Conservation (phyloP, 2,329 filamentous ascomycete species). For the Fusarium proliferatum region DNA sequence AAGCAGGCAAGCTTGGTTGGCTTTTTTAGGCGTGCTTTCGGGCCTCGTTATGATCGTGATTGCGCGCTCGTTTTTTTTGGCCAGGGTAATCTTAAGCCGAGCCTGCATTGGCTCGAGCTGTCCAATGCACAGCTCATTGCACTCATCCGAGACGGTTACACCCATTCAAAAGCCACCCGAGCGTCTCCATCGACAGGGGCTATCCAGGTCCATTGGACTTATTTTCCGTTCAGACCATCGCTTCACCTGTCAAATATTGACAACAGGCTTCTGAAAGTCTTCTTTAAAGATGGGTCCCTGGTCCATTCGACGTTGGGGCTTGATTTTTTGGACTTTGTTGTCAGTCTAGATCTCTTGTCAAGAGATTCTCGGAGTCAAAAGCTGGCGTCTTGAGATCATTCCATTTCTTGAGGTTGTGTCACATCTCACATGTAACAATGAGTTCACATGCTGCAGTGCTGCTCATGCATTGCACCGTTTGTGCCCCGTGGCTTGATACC, state of each 20-base stretch:
- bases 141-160: slow-evolving; percentile 16
- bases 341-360: neutral
- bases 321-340: neutral
- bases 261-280: slow-evolving; percentile 6
- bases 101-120: slow-evolving; percentile 26
- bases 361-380: neutral
- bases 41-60: slow-evolving; percentile 25
- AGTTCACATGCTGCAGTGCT: slow-evolving; percentile 11
- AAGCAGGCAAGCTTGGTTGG: neutral
- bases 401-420: slow-evolving; percentile 17
- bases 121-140: slow-evolving; percentile 36
- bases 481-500: neutral
- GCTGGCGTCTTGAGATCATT: slow-evolving; percentile 4
- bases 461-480: slow-evolving; percentile 2
- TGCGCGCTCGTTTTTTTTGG: slow-evolving; percentile 23
- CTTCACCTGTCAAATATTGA: slow-evolving; percentile 21
- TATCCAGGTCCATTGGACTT: slow-evolving; percentile 28
- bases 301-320: slow-evolving; percentile 5
- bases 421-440: slow-evolving; percentile 24
- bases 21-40: slow-evolving; percentile 21
- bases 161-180: slow-evolving; percentile 33
- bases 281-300: slow-evolving; percentile 14
- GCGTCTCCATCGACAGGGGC: slow-evolving; percentile 31
- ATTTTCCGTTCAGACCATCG: slow-evolving; percentile 7
- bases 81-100: slow-evolving; percentile 35